These are phyloP conservation scores for Onygenales sp. DNA, from an alignment of 2,329 filamentous ascomycete genomes.

Conservation along the genomic window DNA sequence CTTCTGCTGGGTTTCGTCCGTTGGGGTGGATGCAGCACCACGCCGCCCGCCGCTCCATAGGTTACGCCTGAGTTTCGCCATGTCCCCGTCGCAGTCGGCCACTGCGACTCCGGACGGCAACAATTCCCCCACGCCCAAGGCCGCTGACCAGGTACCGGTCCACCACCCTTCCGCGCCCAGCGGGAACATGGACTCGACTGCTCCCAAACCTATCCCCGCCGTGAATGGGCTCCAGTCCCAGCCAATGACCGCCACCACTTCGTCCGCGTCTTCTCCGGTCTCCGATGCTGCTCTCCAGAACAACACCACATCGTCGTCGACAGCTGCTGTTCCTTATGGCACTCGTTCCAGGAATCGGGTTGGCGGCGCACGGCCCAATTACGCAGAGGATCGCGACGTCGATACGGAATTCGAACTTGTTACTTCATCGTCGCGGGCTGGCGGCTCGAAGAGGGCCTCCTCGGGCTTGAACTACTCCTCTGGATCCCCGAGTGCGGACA, in stretches of 20 bases:
- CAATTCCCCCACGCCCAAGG: constrained; percentile 14
- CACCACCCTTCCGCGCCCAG: constrained; percentile 5
- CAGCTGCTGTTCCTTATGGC: constrained; percentile 64
- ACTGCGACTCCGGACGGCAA: constrained; percentile 20
- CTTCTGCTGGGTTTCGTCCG: no score
- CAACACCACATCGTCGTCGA: constrained; percentile 30
- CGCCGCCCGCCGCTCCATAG: constrained; percentile 7
- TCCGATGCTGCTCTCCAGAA: constrained; percentile 17
- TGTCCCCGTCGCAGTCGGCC: constrained; percentile 22
- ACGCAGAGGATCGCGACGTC: constrained; percentile 86
- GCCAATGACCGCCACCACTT: constrained; percentile 36
- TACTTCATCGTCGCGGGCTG: constrained; percentile 21
- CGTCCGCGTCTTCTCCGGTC: constrained; percentile 22
- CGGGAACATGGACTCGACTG: constrained; percentile 6
- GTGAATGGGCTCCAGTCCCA: constrained; percentile 30
- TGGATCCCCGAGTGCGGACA: constrained; percentile 24
- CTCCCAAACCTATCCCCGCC: constrained; percentile 13
- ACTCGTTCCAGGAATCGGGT: constrained; percentile 87
- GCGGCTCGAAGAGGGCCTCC: constrained; percentile 21
- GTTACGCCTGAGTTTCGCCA: constrained; percentile 19
- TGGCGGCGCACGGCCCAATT: constrained; percentile 68
- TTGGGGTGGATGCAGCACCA: constrained; percentile 14
- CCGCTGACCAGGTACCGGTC: constrained; percentile 6
- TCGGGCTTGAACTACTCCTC: constrained; percentile 19
- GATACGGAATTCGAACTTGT: constrained; percentile 74